These are phyloP conservation scores for Pilobolus umbonatus DNA, from an alignment of 192 early-diverging fungal genomes.

Conservation along the genomic window DNA sequence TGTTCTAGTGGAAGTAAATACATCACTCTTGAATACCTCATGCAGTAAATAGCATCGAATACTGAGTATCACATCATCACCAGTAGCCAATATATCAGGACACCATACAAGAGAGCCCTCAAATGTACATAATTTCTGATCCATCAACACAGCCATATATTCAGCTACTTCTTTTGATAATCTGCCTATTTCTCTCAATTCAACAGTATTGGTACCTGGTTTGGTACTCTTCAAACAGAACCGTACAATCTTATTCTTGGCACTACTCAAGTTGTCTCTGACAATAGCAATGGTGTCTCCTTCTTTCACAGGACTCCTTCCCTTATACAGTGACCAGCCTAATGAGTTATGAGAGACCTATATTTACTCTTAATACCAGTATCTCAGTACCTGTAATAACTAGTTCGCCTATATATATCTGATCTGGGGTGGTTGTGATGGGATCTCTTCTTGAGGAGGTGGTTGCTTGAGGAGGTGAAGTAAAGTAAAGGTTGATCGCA, in stretches of 20 bases:
- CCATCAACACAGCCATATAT: constrained; percentile 44
- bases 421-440: background rate
- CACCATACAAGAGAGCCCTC: constrained; percentile 39
- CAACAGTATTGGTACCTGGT: no score
- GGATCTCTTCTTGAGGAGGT: background rate
- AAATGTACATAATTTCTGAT: constrained; percentile 42
- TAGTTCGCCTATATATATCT: constrained; percentile 24
- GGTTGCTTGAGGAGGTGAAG: background rate
- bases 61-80: constrained; percentile 43
- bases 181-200: constrained; percentile 46
- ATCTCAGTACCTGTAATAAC: constrained; percentile 4
- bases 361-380: constrained; percentile 18
- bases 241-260: constrained; percentile 47
- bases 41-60: constrained; percentile 35
- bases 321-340: constrained; percentile 42
- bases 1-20: background rate
- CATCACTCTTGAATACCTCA: constrained; percentile 13
- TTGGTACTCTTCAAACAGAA: constrained; percentile 32
- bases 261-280: constrained; percentile 23
- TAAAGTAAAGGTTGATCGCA: constrained; percentile 3
- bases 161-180: constrained; percentile 34
- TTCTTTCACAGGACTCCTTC: constrained; percentile 31
- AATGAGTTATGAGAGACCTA: constrained; percentile 11
- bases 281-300: constrained; percentile 36
- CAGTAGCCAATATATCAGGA: constrained; percentile 24